Percentiles rank a stretch among this genome's conserved stretches.
Conservation (phyloP, 2,329 filamentous ascomycete genomes). For the Leptographium wingfieldii region DNA sequence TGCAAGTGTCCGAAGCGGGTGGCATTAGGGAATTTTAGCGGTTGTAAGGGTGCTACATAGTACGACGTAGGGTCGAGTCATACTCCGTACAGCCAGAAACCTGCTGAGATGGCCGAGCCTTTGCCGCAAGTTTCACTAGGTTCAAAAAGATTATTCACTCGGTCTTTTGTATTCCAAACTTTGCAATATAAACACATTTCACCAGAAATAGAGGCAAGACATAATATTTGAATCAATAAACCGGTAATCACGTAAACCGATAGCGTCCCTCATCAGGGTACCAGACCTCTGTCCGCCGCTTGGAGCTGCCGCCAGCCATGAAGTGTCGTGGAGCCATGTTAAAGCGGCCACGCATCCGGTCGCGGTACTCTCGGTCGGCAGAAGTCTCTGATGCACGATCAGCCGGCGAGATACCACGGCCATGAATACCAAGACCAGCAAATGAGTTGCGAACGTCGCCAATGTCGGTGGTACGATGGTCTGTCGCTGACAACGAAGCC, state of each 20-base stretch:
- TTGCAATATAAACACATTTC: background rate
- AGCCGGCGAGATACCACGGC: background rate
- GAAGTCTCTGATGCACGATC: background rate
- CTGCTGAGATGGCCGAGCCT: background rate
- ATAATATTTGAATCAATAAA: background rate
- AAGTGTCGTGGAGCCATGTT: constrained; percentile 11
- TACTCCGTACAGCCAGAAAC: background rate
- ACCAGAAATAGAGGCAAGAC: background rate
- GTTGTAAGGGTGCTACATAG: background rate
- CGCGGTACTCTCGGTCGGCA: constrained; percentile 10
- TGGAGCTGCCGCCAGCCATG: constrained; percentile 10
- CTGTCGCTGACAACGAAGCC: background rate
- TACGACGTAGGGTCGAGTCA: background rate
- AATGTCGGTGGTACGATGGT: background rate
- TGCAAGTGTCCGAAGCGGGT: background rate
- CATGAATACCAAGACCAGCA: constrained; percentile 7
- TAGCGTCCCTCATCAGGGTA: constrained; percentile 12
- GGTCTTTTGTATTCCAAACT: background rate
- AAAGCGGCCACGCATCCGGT: constrained; percentile 14
- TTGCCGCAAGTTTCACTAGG: background rate
- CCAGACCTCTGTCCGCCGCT: constrained; percentile 15
- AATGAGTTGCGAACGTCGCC: constrained; percentile 4
- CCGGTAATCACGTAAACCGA: constrained; percentile 7
- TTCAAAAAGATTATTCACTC: background rate
- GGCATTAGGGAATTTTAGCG: background rate